Conservation (phyloP, 345 rosid species). For the Rhodomyrtus tomentosa region DNA sequence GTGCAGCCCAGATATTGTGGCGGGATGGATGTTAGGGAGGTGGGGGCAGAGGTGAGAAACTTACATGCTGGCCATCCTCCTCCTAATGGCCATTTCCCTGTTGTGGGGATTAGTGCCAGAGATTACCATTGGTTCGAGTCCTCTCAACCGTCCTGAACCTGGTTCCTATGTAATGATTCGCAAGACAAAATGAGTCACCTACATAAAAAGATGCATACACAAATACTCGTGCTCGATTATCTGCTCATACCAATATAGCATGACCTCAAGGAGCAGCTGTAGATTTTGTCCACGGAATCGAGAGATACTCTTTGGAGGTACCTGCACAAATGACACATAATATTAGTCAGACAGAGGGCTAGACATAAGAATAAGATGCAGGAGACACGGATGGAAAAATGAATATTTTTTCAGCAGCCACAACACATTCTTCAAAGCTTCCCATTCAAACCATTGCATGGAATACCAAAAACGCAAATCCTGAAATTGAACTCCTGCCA, state of each 20-base stretch:
- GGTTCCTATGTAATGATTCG: not conserved
- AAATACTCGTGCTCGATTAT: not conserved
- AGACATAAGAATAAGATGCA: not conserved
- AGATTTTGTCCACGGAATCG: not conserved
- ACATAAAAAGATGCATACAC: not conserved
- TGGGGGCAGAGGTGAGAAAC: not conserved
- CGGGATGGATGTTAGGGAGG: not conserved
- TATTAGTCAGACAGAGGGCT: not conserved
- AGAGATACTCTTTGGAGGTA: not conserved
- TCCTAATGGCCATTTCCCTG: constrained; percentile 62
- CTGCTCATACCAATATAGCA: not conserved
- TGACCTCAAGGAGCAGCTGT: not conserved
- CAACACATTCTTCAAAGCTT: not conserved
- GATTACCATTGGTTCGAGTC: constrained; percentile 25
- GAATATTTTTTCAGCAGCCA: not conserved
- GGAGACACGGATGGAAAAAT: not conserved
- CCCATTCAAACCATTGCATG: not conserved
- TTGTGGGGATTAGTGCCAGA: constrained; percentile 36
- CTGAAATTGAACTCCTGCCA: not conserved
- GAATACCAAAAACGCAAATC: not conserved
- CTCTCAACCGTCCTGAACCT: not conserved
- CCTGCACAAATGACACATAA: not conserved
- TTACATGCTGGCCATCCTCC: constrained; percentile 66
- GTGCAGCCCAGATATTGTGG: not conserved
- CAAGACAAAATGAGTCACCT: not conserved